These are phyloP conservation scores for Hypoxylon sp. DNA, from an alignment of 2,329 filamentous ascomycete genomes.

Conservation along the genomic window DNA sequence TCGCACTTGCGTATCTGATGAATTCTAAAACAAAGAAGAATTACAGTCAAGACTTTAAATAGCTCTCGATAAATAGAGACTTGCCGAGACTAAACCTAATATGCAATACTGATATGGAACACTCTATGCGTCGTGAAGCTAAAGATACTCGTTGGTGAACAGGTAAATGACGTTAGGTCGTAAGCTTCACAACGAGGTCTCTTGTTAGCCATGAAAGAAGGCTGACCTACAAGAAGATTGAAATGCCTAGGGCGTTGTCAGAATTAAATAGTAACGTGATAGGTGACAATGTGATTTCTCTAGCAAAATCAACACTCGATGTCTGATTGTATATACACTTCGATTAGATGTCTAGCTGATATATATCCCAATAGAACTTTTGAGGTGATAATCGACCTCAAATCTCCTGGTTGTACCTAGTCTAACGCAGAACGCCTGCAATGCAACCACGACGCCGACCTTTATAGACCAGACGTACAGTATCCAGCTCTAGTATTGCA, in stretches of 20 bases:
- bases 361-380: conserved; percentile 16
- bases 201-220: background rate
- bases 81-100: conserved; percentile 1
- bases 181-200: too few species aligned
- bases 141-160: too few species aligned
- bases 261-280: too few species aligned
- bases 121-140: background rate
- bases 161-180: too few species aligned
- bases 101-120: background rate
- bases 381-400: conserved; percentile 1
- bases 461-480: conserved; percentile 8
- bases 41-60: background rate
- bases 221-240: background rate
- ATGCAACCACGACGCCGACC: conserved; percentile 42
- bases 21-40: conserved; percentile 7
- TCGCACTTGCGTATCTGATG: conserved; percentile 13
- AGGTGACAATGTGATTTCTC: background rate
- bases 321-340: conserved; percentile 9
- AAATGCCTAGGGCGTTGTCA: too few species aligned
- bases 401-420: conserved; percentile 16
- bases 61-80: conserved; percentile 1
- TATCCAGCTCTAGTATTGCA: conserved; percentile 9
- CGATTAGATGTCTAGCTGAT: conserved; percentile 16
- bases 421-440: conserved; percentile 41
- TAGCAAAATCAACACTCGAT: background rate